phyloP scores from a whole-genome alignment of 2,329 filamentous ascomycete genomes.

The Stromatinia cepivora region DNA sequence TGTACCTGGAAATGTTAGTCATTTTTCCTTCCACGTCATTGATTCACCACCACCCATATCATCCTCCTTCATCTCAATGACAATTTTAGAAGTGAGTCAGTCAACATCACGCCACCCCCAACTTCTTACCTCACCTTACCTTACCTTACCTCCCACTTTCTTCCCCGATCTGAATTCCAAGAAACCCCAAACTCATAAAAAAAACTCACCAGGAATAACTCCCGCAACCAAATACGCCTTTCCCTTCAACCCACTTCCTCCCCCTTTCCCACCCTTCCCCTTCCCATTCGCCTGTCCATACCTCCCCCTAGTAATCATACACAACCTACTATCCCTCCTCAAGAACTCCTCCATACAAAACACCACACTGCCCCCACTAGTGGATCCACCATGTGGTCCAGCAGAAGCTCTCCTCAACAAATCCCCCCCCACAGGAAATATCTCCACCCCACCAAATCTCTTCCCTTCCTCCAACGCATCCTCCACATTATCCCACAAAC shows the following conservation, averaged over 20 bases:
- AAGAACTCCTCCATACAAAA: constrained; percentile 12
- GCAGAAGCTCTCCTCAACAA: not conserved
- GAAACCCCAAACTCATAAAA: not conserved
- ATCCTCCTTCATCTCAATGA: not conserved
- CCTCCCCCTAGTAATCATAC: not conserved
- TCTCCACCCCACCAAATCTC: no score
- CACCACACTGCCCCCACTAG: not conserved
- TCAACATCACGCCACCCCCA: not conserved
- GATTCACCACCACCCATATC: not conserved
- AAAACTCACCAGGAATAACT: constrained; percentile 18
- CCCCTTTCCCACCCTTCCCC: not conserved
- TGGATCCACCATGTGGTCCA: no score
- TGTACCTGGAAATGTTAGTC: constrained; percentile 6
- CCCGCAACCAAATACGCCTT: constrained; percentile 17
- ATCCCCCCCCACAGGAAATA: not conserved
- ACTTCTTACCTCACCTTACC: not conserved
- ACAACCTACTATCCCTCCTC: not conserved
- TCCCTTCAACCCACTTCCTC: not conserved
- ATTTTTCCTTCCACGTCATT: not conserved
- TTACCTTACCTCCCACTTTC: not conserved
- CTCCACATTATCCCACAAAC: not conserved
- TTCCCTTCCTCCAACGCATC: not conserved
- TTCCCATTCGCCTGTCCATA: not conserved
- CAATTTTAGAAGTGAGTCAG: not conserved
- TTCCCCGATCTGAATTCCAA: not conserved